phyloP scores from a whole-genome alignment of 768 basidiomycete genomes.

The Hemileccinum impolitum region DNA sequence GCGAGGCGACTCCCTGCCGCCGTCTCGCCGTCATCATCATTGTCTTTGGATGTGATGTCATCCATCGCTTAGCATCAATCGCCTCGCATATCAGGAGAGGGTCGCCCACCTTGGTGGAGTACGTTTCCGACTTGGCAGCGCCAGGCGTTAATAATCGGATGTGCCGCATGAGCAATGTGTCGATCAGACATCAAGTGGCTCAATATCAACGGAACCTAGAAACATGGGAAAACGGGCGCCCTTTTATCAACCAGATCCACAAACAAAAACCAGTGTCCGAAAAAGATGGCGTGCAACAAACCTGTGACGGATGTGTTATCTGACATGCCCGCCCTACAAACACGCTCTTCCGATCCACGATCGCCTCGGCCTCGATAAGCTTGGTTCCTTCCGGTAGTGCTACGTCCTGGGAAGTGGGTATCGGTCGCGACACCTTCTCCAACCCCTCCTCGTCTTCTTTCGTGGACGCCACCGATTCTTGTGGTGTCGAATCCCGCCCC shows the following conservation, averaged over 20 bases:
- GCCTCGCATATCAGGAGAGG: neutral
- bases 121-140: slow-evolving; percentile 64
- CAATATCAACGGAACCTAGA: slow-evolving; percentile 67
- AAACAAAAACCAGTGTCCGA: neutral
- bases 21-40: slow-evolving; percentile 93
- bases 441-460: slow-evolving; percentile 6
- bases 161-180: slow-evolving; percentile 70
- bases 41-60: slow-evolving; percentile 49
- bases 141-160: slow-evolving; percentile 83
- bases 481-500: slow-evolving; percentile 18
- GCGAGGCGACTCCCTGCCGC: slow-evolving; percentile 89
- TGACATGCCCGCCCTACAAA: slow-evolving; percentile 85
- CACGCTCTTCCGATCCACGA: slow-evolving; percentile 78
- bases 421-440: neutral
- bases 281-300: slow-evolving; percentile 22
- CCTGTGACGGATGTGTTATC: slow-evolving; percentile 76
- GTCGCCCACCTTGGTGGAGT: slow-evolving; percentile 65
- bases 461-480: slow-evolving; percentile 6
- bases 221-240: neutral
- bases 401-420: slow-evolving; percentile 8
- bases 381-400: slow-evolving; percentile 58
- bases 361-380: slow-evolving; percentile 72
- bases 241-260: neutral
- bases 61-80: neutral
- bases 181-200: slow-evolving; percentile 67